phyloP scores from a whole-genome alignment of 106 monocot genomes.

The Iris macrosiphon region DNA sequence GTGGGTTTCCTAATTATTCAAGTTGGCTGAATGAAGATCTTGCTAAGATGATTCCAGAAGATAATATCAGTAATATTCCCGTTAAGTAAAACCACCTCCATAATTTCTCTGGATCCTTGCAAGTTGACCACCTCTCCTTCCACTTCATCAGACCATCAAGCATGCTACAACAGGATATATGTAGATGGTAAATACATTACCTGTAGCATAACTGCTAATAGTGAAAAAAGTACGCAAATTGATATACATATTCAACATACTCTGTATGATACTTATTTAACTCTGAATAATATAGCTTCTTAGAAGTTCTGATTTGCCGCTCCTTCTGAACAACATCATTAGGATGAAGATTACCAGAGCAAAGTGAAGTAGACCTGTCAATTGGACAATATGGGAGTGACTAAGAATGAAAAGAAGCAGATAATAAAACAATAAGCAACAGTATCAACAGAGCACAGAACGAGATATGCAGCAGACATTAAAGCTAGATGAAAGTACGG shows the following conservation, averaged over 20 bases:
- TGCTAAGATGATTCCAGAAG: background rate
- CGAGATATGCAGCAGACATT: no score
- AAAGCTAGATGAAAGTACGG: no score
- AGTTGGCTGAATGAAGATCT: no score
- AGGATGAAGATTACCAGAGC: conserved; percentile 61
- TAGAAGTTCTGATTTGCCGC: conserved; percentile 19
- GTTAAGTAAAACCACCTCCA: conserved; percentile 24
- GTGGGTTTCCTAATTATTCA: no score
- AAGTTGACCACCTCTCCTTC: conserved; percentile 46
- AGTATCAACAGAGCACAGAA: no score
- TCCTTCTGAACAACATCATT: conserved; percentile 39
- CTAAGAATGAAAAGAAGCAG: no score
- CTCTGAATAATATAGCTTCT: conserved; percentile 39
- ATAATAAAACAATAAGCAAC: no score
- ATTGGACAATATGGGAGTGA: no score
- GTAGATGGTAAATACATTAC: conserved; percentile 1
- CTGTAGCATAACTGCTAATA: no score
- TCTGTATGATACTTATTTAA: conserved; percentile 46
- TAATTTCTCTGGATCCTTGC: conserved; percentile 43
- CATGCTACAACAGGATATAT: conserved; percentile 34
- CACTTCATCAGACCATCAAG: conserved; percentile 35
- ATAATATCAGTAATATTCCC: conserved; percentile 2
- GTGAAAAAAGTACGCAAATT: no score
- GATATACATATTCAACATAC: conserved; percentile 34
- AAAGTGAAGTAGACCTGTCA: conserved; percentile 58